Base-by-base conservation (phyloP, 306 rosid species). In the Dryas drummondii region DNA sequence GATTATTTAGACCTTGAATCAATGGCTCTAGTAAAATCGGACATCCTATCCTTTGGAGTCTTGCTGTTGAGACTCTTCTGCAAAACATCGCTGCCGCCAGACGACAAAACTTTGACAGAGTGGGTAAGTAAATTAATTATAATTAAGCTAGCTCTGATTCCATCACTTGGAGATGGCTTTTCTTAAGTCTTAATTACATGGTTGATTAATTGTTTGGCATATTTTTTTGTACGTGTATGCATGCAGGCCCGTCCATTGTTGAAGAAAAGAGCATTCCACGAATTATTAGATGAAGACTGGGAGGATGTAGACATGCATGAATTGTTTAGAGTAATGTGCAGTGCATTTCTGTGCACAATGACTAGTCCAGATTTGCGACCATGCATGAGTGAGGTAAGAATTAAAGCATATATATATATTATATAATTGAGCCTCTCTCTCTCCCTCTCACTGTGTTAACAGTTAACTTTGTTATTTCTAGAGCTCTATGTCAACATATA, bases 41-140 rank as follows among this genome's bases (percentile, higher is more conserved):
- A 81, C 27, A 44, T 76, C 17, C 73, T 4, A 7, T 71, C 81
- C 49, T 76, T 56, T 49, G 81, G 74, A 70, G 58, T 81, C 37
- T 50, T 81, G 46, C 84, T 81, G 32, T 48, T 81, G 76, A 76
- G 84, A 45, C 16, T 81, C 16, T 81, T 81, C 57, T 76, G 74
- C 58, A 15, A 71, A 76, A 71, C 54, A 16, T 64, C 78, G 26
- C 64, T 63, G 60, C 81, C 51, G 5, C 56, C 16, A 15, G 78
- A 65, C 64, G 78, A 81, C n/a, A 67, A 14, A 56, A 9, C 16
- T 48, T 66, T 76, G 54, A 71, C 51, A 59, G 19, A 65, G 4
- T 76, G 81, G 84, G 74, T 81, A 19, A 54, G 84, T 76, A 40
- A 14, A 45, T 53, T 40, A 49, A 27, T 32, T 32, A 32, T 32